phyloP scores from a whole-genome alignment of 2,329 filamentous ascomycete genomes.

The Colletotrichum aenigma region DNA sequence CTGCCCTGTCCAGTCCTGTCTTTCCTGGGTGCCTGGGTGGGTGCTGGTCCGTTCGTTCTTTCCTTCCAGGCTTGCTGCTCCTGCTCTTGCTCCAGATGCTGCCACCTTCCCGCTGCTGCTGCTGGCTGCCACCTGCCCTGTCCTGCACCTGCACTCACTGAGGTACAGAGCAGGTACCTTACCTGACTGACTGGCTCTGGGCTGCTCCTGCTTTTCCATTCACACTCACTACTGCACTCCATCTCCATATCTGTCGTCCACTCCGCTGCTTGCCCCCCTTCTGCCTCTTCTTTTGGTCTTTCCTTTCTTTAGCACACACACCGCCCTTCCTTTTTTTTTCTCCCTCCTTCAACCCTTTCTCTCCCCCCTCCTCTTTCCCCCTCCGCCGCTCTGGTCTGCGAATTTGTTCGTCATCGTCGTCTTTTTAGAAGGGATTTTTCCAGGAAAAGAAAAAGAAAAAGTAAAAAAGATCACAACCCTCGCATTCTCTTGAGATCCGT shows the following conservation, averaged over 20 bases:
- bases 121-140: not conserved
- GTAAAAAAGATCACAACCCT: not conserved
- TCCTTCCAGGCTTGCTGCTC: not conserved
- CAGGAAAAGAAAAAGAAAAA: conserved; percentile 6
- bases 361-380: conserved; percentile 27
- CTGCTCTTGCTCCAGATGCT: not conserved
- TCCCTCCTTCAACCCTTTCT: conserved; percentile 30
- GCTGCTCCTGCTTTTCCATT: conserved; percentile 25
- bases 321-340: conserved; percentile 33
- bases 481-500: conserved; percentile 21
- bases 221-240: conserved; percentile 32
- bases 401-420: conserved; percentile 31
- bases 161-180: not conserved
- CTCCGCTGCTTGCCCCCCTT: conserved; percentile 28
- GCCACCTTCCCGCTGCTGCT: conserved; percentile 6
- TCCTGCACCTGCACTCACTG: not conserved
- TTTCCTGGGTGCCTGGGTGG: not conserved
- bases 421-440: conserved; percentile 22
- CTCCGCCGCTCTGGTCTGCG: conserved; percentile 24
- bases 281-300: conserved; percentile 33
- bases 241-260: conserved; percentile 30
- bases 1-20: conserved; percentile 2
- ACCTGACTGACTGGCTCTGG: not conserved
- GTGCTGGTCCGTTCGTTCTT: not conserved
- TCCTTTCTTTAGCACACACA: conserved; percentile 33